Evolutionary conservation across 2,329 filamentous ascomycete species (phyloP).

Genomic region (Aspergillus caelatus): DNA sequence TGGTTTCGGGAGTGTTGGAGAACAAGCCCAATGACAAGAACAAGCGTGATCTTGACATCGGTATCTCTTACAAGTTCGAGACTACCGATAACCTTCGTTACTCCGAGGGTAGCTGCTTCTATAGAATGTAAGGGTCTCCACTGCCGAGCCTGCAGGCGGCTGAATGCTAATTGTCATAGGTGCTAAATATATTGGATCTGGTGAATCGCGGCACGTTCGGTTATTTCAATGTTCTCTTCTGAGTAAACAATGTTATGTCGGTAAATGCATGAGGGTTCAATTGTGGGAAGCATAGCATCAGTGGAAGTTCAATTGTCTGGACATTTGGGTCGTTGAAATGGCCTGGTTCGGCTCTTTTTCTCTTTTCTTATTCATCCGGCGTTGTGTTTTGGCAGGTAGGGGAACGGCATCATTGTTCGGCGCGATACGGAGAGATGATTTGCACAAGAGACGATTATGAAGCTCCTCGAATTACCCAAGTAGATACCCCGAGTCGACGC

Average conservation of each 20-base stretch:
- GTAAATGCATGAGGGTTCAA: constrained; percentile 24
- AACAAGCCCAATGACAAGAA: constrained; percentile 94
- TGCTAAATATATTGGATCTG: constrained; percentile 27
- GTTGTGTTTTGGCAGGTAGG: constrained; percentile 41
- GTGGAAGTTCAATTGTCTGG: constrained; percentile 31
- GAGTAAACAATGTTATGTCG: constrained; percentile 22
- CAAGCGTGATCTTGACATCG: constrained; percentile 90
- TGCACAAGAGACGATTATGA: constrained; percentile 35
- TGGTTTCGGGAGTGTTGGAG: constrained; percentile 70
- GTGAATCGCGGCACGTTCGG: constrained; percentile 10
- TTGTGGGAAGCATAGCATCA: constrained; percentile 35
- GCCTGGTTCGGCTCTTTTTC: constrained; percentile 16
- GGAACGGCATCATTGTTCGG: constrained; percentile 44
- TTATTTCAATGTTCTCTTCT: constrained; percentile 21
- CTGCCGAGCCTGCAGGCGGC: background rate
- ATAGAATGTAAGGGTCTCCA: constrained; percentile 63
- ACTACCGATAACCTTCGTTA: constrained; percentile 72
- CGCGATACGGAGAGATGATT: constrained; percentile 45
- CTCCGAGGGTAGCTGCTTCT: constrained; percentile 71
- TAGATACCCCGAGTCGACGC: constrained; percentile 56
- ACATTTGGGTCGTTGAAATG: constrained; percentile 24
- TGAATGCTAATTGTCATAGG: constrained; percentile 32
- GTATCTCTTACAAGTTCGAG: constrained; percentile 78
- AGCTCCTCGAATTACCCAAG: constrained; percentile 52
- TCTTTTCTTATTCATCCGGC: constrained; percentile 30